Evolutionary conservation across 2,329 filamentous ascomycete genomes (phyloP).

Genomic region (Trichoderma atrobrunneum): DNA sequence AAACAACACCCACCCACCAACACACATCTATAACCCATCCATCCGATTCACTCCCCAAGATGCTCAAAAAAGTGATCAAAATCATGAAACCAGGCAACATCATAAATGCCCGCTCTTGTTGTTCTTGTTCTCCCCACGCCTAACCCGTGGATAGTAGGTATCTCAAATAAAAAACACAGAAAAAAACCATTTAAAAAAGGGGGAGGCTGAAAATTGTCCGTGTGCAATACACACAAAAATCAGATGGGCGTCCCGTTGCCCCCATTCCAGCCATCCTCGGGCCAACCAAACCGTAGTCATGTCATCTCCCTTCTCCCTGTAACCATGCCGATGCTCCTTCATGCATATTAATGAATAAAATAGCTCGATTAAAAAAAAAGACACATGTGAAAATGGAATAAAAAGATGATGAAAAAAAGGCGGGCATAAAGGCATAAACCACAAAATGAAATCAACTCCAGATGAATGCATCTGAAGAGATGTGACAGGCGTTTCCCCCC

Average conservation of each 20-base stretch:
- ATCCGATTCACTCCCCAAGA: not conserved
- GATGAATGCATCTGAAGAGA: slow-evolving; percentile 22
- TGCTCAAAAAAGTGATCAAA: not conserved
- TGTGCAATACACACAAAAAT: not conserved
- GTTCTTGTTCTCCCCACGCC: not conserved
- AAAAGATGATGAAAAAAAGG: not conserved
- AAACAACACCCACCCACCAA: not conserved
- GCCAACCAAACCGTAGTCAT: not conserved
- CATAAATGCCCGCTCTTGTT: slow-evolving; percentile 11
- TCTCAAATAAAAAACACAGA: not conserved
- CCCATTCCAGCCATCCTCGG: slow-evolving; percentile 8
- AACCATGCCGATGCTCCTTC: not conserved
- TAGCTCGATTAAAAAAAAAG: not conserved
- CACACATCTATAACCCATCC: slow-evolving; percentile 24
- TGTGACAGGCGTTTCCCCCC: not conserved
- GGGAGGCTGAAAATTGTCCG: not conserved
- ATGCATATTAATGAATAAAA: slow-evolving; percentile 15
- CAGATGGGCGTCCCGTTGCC: too few species aligned
- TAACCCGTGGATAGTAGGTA: slow-evolving; percentile 6
- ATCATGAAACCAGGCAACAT: not conserved
- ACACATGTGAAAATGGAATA: not conserved
- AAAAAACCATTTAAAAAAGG: not conserved
- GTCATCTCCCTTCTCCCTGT: not conserved
- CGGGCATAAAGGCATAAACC: not conserved
- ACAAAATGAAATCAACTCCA: slow-evolving; percentile 16